These are phyloP conservation scores for Diplocarpon rosae DNA, from an alignment of 2,329 filamentous ascomycete species.

Conservation along the genomic window DNA sequence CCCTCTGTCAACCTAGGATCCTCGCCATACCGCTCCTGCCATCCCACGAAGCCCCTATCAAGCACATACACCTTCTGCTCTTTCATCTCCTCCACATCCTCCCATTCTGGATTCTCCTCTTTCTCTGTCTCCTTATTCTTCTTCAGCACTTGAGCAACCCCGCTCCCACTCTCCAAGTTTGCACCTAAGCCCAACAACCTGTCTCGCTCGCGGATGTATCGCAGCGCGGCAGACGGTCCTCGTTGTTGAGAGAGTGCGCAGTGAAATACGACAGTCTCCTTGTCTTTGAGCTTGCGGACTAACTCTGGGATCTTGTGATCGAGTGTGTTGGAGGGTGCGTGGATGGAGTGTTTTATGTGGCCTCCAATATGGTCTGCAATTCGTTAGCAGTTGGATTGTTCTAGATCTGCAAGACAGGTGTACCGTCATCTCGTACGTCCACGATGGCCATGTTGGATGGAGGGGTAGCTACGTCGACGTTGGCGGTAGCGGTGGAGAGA, in stretches of 20 bases:
- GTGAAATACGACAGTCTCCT: conserved; percentile 84
- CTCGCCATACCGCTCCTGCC: conserved; percentile 75
- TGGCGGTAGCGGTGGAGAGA: conserved; percentile 17
- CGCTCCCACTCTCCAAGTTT: conserved; percentile 12
- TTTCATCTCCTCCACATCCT: conserved; percentile 20
- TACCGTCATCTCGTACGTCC: conserved; percentile 79
- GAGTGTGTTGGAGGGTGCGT: conserved; percentile 63
- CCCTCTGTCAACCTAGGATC: conserved; percentile 75
- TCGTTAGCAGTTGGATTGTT: not conserved
- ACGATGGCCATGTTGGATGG: conserved; percentile 52
- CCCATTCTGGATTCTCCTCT: conserved; percentile 24
- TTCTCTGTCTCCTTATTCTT: conserved; percentile 17
- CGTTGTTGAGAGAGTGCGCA: conserved; percentile 87
- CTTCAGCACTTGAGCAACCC: conserved; percentile 14
- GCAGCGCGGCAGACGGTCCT: conserved; percentile 72
- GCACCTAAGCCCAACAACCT: conserved; percentile 28
- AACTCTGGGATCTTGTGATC: conserved; percentile 73
- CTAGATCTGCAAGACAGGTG: not conserved
- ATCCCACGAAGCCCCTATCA: conserved; percentile 73
- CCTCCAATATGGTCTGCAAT: conserved; percentile 73
- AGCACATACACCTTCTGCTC: conserved; percentile 70
- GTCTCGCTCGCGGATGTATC: conserved; percentile 64
- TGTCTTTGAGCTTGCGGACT: conserved; percentile 63
- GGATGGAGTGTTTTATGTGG: conserved; percentile 68
- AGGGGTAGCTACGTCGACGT: conserved; percentile 18